Conservation (phyloP, 2,329 filamentous ascomycete genomes). For the Cercospora beticola region DNA sequence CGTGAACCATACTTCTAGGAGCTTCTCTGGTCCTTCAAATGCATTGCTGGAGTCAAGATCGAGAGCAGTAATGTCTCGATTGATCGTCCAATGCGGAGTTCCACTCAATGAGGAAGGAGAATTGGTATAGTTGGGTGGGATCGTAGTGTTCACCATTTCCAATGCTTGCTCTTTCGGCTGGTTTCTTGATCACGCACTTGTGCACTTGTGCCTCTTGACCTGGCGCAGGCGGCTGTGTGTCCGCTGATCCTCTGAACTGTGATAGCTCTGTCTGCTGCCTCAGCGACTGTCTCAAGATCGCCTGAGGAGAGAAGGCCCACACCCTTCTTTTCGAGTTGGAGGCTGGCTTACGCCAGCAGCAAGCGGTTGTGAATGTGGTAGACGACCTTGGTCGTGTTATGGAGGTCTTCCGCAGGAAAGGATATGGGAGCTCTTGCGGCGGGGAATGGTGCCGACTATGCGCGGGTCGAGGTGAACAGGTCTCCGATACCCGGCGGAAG, state of each 20-base stretch:
- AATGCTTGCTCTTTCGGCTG: slow-evolving; percentile 24
- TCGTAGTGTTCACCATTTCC: slow-evolving; percentile 83
- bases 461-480: slow-evolving; percentile 63
- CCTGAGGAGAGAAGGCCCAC: slow-evolving; percentile 97
- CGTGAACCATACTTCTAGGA: slow-evolving; percentile 97
- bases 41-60: slow-evolving; percentile 94
- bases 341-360: slow-evolving; percentile 88
- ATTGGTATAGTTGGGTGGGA: slow-evolving; percentile 74
- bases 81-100: slow-evolving; percentile 91
- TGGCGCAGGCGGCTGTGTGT: not conserved
- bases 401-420: slow-evolving; percentile 83
- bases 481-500: slow-evolving; percentile 79
- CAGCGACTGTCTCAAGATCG: slow-evolving; percentile 84
- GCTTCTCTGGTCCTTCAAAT: slow-evolving; percentile 97
- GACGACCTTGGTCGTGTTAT: slow-evolving; percentile 77
- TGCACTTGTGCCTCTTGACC: not conserved
- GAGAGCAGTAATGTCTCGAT: slow-evolving; percentile 80
- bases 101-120: slow-evolving; percentile 73
- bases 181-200: not conserved
- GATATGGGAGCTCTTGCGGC: slow-evolving; percentile 76
- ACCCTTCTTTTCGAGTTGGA: slow-evolving; percentile 53
- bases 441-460: slow-evolving; percentile 79
- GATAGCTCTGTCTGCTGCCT: slow-evolving; percentile 90
- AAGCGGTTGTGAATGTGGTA: slow-evolving; percentile 48
- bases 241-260: not conserved